Conservation (phyloP, 2,329 filamentous ascomycete genomes). For the Scedosporium dehoogii region DNA sequence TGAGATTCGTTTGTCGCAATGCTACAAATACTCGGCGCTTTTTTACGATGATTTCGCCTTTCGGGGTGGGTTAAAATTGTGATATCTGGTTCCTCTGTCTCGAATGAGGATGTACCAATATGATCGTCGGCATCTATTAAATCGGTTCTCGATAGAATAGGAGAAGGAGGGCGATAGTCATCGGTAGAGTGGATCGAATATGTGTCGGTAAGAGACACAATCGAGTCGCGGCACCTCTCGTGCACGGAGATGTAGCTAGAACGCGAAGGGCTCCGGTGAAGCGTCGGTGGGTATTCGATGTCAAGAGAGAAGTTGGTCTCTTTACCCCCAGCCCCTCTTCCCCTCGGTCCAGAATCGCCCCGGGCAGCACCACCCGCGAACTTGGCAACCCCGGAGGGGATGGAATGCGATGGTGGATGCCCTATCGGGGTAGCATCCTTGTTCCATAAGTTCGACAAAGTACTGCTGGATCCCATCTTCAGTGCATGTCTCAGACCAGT, state of each 20-base stretch:
- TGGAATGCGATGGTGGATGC: neutral
- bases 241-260: constrained; percentile 40
- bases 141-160: neutral
- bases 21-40: constrained; percentile 50
- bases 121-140: neutral
- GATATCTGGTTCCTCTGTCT: neutral
- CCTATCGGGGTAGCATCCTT: neutral
- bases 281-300: constrained; percentile 1
- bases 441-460: constrained; percentile 1
- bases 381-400: too few species aligned
- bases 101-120: neutral
- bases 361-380: too few species aligned
- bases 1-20: constrained; percentile 46
- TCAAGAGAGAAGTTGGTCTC: neutral
- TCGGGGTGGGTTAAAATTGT: constrained; percentile 15
- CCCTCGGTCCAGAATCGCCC: too few species aligned
- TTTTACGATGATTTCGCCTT: constrained; percentile 18
- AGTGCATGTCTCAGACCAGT: neutral
- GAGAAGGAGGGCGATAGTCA: constrained; percentile 12
- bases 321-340: neutral
- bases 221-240: constrained; percentile 40
- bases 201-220: constrained; percentile 46
- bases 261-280: constrained; percentile 6
- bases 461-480: constrained; percentile 1
- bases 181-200: constrained; percentile 40